Evolutionary conservation across 2,329 filamentous ascomycete genomes (phyloP).

Genomic region (Sporothrix pseudoabietina): DNA sequence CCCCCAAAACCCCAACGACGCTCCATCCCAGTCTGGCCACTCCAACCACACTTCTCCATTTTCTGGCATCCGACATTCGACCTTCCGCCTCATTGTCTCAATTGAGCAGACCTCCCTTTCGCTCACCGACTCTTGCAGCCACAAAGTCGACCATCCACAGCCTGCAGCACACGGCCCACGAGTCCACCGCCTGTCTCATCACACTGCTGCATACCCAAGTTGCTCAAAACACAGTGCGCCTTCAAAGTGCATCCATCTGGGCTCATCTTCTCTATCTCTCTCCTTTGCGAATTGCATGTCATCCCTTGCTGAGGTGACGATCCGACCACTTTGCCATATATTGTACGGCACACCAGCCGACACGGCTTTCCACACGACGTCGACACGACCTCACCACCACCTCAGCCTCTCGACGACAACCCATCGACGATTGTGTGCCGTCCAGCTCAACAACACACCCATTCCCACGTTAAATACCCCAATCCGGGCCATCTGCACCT

Average conservation of each 20-base stretch:
- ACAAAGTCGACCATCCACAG: background rate
- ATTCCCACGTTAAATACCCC: background rate
- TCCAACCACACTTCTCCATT: background rate
- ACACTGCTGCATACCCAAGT: background rate
- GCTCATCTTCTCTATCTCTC: background rate
- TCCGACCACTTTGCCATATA: constrained; percentile 2
- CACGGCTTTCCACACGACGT: too few species aligned
- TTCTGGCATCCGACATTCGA: constrained; percentile 20
- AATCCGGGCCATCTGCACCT: background rate
- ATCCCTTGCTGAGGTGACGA: background rate
- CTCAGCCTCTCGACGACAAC: background rate
- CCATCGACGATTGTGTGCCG: background rate
- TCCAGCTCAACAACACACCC: background rate
- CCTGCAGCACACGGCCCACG: background rate
- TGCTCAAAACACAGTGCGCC: background rate
- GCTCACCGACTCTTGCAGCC: constrained; percentile 25
- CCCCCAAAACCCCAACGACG: background rate
- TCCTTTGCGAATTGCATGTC: background rate
- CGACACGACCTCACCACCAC: background rate
- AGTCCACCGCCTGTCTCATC: constrained; percentile 10
- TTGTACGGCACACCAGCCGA: background rate
- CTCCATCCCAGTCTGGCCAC: constrained; percentile 1
- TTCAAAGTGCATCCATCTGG: background rate
- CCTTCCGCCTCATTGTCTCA: constrained; percentile 8
- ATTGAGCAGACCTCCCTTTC: constrained; percentile 8